Evolutionary conservation across 805 yeast species (phyloP).

Genomic region (Saccharomycopsis selenospora): DNA sequence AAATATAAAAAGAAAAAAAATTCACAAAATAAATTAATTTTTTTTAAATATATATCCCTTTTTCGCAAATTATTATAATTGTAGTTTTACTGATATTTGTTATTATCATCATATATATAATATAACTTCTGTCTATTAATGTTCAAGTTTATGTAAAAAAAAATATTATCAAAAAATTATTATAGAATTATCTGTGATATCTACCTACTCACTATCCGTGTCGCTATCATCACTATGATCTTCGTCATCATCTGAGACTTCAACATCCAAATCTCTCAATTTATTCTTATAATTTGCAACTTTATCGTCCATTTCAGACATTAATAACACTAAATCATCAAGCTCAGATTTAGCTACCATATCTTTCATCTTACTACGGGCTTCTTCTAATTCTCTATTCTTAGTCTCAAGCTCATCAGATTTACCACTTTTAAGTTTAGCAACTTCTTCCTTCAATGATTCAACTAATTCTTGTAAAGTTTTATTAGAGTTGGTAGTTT

Average conservation of each 20-base stretch:
- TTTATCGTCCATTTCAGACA: conserved; percentile 58
- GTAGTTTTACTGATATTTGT: too few species aligned
- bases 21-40: too few species aligned
- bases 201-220: conserved; percentile 48
- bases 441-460: conserved; percentile 14
- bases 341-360: conserved; percentile 42
- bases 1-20: too few species aligned
- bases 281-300: conserved; percentile 40
- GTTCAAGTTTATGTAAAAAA: too few species aligned
- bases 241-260: conserved; percentile 26
- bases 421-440: background rate
- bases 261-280: conserved; percentile 39
- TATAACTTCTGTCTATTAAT: too few species aligned
- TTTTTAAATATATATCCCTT: too few species aligned
- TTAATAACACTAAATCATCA: conserved; percentile 56
- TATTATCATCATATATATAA: too few species aligned
- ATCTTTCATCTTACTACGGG: conserved; percentile 10
- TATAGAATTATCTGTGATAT: too few species aligned
- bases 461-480: conserved; percentile 14
- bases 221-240: conserved; percentile 53
- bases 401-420: conserved; percentile 4
- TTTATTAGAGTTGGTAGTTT: background rate
- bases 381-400: conserved; percentile 22
- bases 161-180: too few species aligned
- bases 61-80: too few species aligned